Percentiles rank a stretch among this genome's conserved stretches.
Evolutionary conservation across 176 grass and related monocot species (phyloP).

Genomic region (Raddia guianensis): DNA sequence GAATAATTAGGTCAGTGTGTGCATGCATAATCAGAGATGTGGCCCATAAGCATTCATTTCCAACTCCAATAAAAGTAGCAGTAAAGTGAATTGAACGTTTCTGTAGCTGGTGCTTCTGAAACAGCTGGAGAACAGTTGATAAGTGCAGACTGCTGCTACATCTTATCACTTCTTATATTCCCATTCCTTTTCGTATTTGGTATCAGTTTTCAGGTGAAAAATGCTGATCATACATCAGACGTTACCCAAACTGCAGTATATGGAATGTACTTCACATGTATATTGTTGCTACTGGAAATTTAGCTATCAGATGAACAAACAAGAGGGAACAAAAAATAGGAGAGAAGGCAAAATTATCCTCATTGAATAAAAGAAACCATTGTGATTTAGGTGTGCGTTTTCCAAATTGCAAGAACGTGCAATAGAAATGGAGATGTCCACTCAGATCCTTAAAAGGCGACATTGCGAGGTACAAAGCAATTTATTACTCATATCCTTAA

Average conservation of each 20-base stretch:
- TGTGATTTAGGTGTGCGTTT: neutral
- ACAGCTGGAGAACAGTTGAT: neutral
- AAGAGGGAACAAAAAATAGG: neutral
- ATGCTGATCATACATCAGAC: neutral
- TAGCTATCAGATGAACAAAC: neutral
- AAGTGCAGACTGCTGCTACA: neutral
- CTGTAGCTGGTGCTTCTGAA: neutral
- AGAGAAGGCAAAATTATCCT: neutral
- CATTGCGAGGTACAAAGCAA: neutral
- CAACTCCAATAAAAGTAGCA: neutral
- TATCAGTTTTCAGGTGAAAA: neutral
- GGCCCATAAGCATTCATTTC: neutral
- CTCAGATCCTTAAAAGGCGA: neutral
- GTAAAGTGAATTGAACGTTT: conserved; percentile 6
- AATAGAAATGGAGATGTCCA: neutral
- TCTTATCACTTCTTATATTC: neutral
- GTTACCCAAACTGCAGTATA: neutral
- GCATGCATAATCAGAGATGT: neutral
- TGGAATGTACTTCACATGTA: neutral
- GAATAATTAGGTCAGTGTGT: conserved; percentile 4
- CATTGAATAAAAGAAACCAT: neutral
- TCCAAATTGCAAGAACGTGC: neutral
- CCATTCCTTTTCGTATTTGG: neutral
- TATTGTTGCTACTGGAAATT: neutral
- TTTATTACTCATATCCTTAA: neutral